Base-by-base conservation (phyloP, 371 early-diverging fungal genomes). In the Thermomucor indicae-seudaticae region DNA sequence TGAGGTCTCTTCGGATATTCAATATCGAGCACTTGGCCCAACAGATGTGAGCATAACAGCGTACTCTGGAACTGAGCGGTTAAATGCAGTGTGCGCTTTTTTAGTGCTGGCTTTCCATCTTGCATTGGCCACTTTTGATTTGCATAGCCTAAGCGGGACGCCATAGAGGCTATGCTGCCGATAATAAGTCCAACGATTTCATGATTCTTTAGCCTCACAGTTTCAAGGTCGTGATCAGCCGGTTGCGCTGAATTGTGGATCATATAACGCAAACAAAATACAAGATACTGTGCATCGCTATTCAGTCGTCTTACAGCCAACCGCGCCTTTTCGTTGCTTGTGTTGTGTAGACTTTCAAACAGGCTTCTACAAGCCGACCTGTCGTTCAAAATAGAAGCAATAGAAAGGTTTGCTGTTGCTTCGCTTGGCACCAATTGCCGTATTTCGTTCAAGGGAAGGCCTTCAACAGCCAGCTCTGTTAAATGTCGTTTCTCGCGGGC, bases 401-500 rank as follows among this genome's bases (percentile, higher is more conserved):
- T 16, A 1, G 53, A 22, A n/a, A 6, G 1, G 7, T 4, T 5
- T 4, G 32, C 24, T 19, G 20, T 19, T 32, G 11, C 47, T 31
- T 47, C 12, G 32, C 16, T 16, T 19, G 49, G 23, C n/a, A n/a
- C n/a, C n/a, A n/a, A n/a, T n/a, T n/a, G n/a, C n/a, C n/a, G n/a
- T n/a, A n/a, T n/a, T n/a, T n/a, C n/a, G n/a, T n/a, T n/a, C n/a
- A n/a, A n/a, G n/a, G n/a, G n/a, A n/a, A 38, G 6, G n/a, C 56
- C 37, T 10, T 46, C 39, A n/a, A 46, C 54, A 19, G 27, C 20
- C 14, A 17, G 43, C 8, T 39, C 24, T 10, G 19, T 48, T 6
- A 72, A 50, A 54, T 69, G 73, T 2, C 60, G 69, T 34, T 66
- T 65, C 29, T 62, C 66, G 6, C 75, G 60, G 7, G 65, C 24